A percentile compares a stretch with the other conserved stretches of the same genome.
Evolutionary conservation across 331 rosid species (phyloP).

Genomic region (Quercus phellos): DNA sequence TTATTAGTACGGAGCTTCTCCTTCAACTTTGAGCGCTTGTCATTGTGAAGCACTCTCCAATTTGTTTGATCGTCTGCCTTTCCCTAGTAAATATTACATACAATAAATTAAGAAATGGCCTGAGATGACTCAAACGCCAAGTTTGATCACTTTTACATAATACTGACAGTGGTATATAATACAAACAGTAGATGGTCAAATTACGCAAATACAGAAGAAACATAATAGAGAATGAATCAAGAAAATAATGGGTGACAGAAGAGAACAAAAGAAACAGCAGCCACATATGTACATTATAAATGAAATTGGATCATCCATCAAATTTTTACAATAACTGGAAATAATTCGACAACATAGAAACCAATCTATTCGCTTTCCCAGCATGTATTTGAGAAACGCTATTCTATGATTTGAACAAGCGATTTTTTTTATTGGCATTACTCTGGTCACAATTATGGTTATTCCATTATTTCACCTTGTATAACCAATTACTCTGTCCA

Average conservation of each 20-base stretch:
- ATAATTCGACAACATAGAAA: not conserved
- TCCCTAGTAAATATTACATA: constrained; percentile 45
- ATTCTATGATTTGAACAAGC: not conserved
- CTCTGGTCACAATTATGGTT: not conserved
- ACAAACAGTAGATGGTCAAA: not conserved
- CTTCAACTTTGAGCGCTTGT: constrained; percentile 71
- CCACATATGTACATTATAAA: not conserved
- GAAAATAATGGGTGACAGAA: not conserved
- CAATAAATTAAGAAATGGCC: constrained; percentile 14
- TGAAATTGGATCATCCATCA: not conserved
- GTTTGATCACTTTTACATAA: not conserved
- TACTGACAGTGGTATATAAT: not conserved
- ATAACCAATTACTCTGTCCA: not conserved
- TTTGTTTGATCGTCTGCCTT: constrained; percentile 80
- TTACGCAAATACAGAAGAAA: not conserved
- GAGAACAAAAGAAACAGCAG: not conserved
- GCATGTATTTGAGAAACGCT: not conserved
- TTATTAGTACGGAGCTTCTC: constrained; percentile 57
- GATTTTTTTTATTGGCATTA: not conserved
- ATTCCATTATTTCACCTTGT: not conserved
- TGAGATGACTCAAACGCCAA: not conserved
- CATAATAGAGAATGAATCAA: not conserved
- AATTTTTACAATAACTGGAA: not conserved
- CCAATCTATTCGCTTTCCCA: not conserved
- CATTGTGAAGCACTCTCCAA: constrained; percentile 81